phyloP scores from a whole-genome alignment of 2,329 filamentous ascomycete genomes.

The Xylariaceae sp. region DNA sequence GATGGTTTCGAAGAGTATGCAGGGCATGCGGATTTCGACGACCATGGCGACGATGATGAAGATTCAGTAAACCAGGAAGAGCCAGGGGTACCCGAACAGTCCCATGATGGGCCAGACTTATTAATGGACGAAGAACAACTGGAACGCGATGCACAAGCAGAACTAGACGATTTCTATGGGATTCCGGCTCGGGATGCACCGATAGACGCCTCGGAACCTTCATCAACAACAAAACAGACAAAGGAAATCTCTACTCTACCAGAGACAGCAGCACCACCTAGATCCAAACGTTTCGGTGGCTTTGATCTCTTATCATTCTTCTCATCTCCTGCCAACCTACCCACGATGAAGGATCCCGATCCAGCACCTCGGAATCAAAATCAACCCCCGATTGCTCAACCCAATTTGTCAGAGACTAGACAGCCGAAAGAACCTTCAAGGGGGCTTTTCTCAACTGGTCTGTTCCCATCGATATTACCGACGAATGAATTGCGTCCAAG shows the following conservation, averaged over 20 bases:
- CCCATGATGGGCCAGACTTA: slow-evolving; percentile 2
- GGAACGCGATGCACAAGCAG: neutral
- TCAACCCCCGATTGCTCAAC: slow-evolving; percentile 12
- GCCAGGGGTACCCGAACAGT: neutral
- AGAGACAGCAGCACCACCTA: slow-evolving; percentile 23
- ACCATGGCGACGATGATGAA: slow-evolving; percentile 4
- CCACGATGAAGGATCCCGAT: slow-evolving; percentile 27
- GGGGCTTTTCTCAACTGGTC: slow-evolving; percentile 27
- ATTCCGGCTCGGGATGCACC: slow-evolving; percentile 7
- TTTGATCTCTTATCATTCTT: slow-evolving; percentile 52
- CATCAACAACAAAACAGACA: slow-evolving; percentile 36
- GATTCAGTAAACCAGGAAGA: slow-evolving; percentile 1
- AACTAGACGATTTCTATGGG: slow-evolving; percentile 2
- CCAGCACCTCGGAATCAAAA: slow-evolving; percentile 11
- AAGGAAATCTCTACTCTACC: slow-evolving; percentile 19
- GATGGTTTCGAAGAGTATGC: slow-evolving; percentile 7
- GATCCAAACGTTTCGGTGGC: slow-evolving; percentile 28
- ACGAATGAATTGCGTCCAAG: slow-evolving; percentile 32
- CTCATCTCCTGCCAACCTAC: slow-evolving; percentile 47
- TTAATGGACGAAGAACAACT: neutral
- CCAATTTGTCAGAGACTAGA: slow-evolving; percentile 9
- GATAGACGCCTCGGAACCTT: slow-evolving; percentile 38
- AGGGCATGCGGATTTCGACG: slow-evolving; percentile 8
- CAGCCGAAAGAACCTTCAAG: slow-evolving; percentile 26
- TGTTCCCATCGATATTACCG: slow-evolving; percentile 32